Evolutionary conservation across 2,329 filamentous ascomycete species (phyloP).

Genomic region (Colletotrichum brevisporum): DNA sequence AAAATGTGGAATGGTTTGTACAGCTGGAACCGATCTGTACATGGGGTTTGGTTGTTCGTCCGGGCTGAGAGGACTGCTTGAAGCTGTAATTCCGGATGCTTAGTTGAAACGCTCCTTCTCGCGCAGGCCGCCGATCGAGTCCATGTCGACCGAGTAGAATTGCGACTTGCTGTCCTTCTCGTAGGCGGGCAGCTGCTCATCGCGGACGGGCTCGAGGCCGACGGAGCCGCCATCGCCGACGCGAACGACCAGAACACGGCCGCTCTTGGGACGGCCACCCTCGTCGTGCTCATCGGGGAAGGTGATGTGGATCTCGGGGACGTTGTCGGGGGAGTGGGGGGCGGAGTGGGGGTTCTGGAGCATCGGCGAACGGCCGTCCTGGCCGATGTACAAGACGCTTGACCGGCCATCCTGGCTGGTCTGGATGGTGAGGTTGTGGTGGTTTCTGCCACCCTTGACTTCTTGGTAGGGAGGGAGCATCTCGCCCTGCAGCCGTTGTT

Average conservation of each 20-base stretch:
- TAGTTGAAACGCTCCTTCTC: constrained; percentile 78
- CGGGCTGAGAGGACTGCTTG: constrained; percentile 28
- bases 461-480: constrained; percentile 81
- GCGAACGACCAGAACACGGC: constrained; percentile 90
- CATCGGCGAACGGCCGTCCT: constrained; percentile 79
- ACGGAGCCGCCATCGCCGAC: constrained; percentile 89
- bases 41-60: constrained; percentile 17
- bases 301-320: constrained; percentile 97
- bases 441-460: constrained; percentile 65
- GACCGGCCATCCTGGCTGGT: constrained; percentile 68
- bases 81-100: constrained; percentile 21
- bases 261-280: constrained; percentile 83
- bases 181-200: constrained; percentile 87
- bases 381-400: constrained; percentile 83
- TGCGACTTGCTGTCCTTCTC: constrained; percentile 83
- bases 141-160: constrained; percentile 95
- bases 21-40: constrained; percentile 39
- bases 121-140: constrained; percentile 92
- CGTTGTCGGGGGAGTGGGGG: constrained; percentile 82
- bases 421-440: constrained; percentile 70
- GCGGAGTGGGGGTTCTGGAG: constrained; percentile 82
- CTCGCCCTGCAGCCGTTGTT: constrained; percentile 63
- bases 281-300: constrained; percentile 97
- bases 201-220: constrained; percentile 88
- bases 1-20: constrained; percentile 39